phyloP scores from a whole-genome alignment of 495 filamentous ascomycete species.

The Penicillium antarcticum region DNA sequence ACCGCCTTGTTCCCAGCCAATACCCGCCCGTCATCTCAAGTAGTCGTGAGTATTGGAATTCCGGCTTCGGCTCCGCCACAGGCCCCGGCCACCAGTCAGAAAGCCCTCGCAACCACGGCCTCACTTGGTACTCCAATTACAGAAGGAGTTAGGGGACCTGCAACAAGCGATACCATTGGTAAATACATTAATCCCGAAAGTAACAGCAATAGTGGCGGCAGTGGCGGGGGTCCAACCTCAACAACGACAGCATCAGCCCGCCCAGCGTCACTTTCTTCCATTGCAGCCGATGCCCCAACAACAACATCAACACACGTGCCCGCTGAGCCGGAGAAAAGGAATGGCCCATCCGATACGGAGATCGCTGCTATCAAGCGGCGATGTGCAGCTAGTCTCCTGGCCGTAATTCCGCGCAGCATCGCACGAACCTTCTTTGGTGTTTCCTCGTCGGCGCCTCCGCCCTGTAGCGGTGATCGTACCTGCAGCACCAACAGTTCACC shows the following conservation, averaged over 20 bases:
- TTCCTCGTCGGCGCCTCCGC: constrained; percentile 10
- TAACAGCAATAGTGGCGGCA: constrained; percentile 13
- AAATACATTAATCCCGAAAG: constrained; percentile 4
- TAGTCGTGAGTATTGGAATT: constrained; percentile 19
- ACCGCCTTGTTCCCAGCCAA: constrained; percentile 79
- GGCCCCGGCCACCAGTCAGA: constrained; percentile 17
- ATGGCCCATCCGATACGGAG: constrained; percentile 32
- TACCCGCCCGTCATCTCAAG: constrained; percentile 37
- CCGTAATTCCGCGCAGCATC: constrained; percentile 39
- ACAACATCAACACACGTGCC: not conserved
- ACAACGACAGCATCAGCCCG: not conserved
- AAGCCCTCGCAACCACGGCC: constrained; percentile 9
- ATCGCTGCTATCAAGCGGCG: constrained; percentile 51
- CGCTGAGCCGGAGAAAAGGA: constrained; percentile 9
- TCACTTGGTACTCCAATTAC: not conserved
- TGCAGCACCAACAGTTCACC: constrained; percentile 22
- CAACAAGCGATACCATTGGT: constrained; percentile 14
- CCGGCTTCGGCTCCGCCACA: constrained; percentile 28
- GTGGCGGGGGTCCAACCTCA: constrained; percentile 14
- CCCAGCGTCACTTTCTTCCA: not conserved
- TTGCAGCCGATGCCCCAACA: constrained; percentile 5
- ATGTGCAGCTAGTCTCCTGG: constrained; percentile 52
- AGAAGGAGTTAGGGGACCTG: constrained; percentile 2
- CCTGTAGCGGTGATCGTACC: constrained; percentile 22
- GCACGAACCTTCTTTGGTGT: constrained; percentile 39